Evolutionary conservation across 2,329 filamentous ascomycete genomes (phyloP).

Genomic region (Whalleya microplaca): DNA sequence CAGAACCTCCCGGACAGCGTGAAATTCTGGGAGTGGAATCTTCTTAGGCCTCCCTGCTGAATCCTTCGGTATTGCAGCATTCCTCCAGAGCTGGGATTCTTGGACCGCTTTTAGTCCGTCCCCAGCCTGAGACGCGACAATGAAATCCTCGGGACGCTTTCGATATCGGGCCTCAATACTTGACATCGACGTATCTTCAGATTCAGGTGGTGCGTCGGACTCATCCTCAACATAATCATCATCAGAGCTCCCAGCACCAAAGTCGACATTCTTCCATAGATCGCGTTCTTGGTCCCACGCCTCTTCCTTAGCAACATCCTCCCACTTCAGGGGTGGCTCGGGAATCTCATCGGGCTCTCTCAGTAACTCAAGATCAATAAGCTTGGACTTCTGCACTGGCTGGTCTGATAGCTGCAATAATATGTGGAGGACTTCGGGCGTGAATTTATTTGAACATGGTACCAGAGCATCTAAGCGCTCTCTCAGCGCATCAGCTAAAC

Average conservation of each 20-base stretch:
- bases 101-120: constrained; percentile 42
- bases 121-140: constrained; percentile 41
- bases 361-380: constrained; percentile 65
- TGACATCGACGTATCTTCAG: constrained; percentile 43
- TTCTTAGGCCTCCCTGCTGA: constrained; percentile 41
- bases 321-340: constrained; percentile 68
- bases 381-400: constrained; percentile 70
- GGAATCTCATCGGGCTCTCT: constrained; percentile 48
- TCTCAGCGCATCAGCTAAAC: constrained; percentile 71
- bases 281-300: constrained; percentile 68
- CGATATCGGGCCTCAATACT: constrained; percentile 35
- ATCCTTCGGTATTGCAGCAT: constrained; percentile 31
- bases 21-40: constrained; percentile 67
- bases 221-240: constrained; percentile 51
- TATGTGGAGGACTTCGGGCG: constrained; percentile 78
- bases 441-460: constrained; percentile 61
- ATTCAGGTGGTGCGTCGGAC: constrained; percentile 40
- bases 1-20: constrained; percentile 75
- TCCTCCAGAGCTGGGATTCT: constrained; percentile 53
- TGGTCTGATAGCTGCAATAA: constrained; percentile 81
- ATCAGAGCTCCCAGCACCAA: constrained; percentile 65
- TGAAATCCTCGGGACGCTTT: constrained; percentile 39
- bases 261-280: constrained; percentile 74
- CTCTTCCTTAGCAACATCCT: constrained; percentile 77
- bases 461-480: constrained; percentile 63